phyloP scores from a whole-genome alignment of 192 early-diverging fungal species.

The Dispira simplex region DNA sequence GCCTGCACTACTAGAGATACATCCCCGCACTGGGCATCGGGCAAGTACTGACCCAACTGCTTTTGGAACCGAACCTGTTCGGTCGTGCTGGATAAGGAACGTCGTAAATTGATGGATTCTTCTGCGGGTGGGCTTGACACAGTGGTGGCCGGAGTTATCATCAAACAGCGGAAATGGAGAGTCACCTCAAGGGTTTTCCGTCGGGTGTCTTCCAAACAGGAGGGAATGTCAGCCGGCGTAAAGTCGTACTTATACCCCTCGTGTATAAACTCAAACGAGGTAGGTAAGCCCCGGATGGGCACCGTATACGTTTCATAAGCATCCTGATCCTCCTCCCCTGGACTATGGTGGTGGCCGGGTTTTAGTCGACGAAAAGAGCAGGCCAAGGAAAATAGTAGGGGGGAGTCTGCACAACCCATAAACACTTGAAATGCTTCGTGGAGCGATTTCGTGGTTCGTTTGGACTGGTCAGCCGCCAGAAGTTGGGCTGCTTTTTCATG shows the following conservation, averaged over 20 bases:
- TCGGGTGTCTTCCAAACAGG: neutral
- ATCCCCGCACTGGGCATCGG: neutral
- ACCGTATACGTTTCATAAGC: neutral
- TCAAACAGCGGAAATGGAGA: conserved; percentile 7
- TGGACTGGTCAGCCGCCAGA: neutral
- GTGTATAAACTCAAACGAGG: conserved; percentile 8
- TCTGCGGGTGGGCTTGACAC: neutral
- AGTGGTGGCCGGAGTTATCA: neutral
- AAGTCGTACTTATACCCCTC: neutral
- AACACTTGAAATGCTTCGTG: conserved; percentile 4
- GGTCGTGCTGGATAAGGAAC: neutral
- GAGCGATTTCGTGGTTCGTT: neutral
- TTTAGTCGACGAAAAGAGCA: conserved; percentile 4
- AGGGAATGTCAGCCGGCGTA: neutral
- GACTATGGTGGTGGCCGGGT: neutral
- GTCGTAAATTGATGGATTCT: neutral
- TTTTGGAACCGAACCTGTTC: neutral
- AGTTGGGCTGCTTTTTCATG: neutral
- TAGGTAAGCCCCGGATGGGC: neutral
- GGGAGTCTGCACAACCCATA: conserved; percentile 6
- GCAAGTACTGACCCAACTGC: neutral
- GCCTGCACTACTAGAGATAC: neutral
- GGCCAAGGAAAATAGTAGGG: neutral
- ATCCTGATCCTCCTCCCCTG: too few relatives aligned
- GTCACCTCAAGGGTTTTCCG: neutral